phyloP scores from a whole-genome alignment of 2,329 filamentous ascomycete species.

The Metarhizium anisopliae region DNA sequence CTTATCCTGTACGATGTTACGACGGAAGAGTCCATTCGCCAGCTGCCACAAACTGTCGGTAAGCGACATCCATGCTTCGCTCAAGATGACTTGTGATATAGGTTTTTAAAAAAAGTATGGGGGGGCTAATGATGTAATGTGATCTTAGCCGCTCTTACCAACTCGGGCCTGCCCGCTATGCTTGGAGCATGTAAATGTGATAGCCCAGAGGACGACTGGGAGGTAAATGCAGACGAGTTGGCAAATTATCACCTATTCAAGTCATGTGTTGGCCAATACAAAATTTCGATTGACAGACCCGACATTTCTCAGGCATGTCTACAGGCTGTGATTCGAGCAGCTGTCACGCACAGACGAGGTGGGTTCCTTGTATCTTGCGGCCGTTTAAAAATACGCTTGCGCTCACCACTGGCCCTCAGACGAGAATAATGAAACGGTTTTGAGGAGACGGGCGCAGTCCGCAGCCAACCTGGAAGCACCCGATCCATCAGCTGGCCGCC shows the following conservation, averaged over 20 bases:
- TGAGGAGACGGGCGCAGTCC: conserved; percentile 50
- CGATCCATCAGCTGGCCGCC: conserved; percentile 39
- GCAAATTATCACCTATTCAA: conserved; percentile 54
- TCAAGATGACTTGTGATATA: too few relatives aligned
- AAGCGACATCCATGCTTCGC: conserved; percentile 14
- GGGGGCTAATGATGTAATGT: background rate
- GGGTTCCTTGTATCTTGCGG: conserved; percentile 20
- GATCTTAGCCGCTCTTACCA: conserved; percentile 59
- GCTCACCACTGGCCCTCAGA: conserved; percentile 13
- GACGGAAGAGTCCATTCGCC: conserved; percentile 63
- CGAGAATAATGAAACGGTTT: conserved; percentile 33
- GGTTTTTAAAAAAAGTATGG: background rate
- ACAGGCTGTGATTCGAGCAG: conserved; percentile 62
- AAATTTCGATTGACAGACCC: conserved; percentile 60
- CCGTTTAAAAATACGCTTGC: background rate
- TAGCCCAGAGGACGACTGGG: conserved; percentile 57
- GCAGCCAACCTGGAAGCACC: conserved; percentile 52
- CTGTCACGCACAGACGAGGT: conserved; percentile 63
- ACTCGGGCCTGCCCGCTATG: conserved; percentile 64
- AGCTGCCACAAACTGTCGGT: conserved; percentile 72
- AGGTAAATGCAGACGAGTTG: conserved; percentile 61
- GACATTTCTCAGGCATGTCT: conserved; percentile 70
- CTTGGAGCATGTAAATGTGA: conserved; percentile 90
- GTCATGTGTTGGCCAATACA: conserved; percentile 62
- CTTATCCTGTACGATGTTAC: conserved; percentile 83